Percentiles rank a stretch among this genome's conserved stretches.
phyloP scores from a whole-genome alignment of 2,329 filamentous ascomycete genomes.

The Aspergillus ibericus region DNA sequence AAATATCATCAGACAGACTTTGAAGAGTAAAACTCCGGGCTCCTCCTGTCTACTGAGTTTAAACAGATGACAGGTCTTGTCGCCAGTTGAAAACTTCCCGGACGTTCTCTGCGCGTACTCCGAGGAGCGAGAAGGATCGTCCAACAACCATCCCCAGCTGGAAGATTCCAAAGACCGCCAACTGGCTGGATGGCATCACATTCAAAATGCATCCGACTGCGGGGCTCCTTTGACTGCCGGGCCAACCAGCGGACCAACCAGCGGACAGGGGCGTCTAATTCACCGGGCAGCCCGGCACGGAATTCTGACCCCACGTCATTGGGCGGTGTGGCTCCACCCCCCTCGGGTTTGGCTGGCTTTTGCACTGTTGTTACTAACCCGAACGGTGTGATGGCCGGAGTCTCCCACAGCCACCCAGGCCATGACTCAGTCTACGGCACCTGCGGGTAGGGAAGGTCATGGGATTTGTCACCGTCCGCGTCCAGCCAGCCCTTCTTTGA shows the following conservation, averaged over 20 bases:
- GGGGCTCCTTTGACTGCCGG: not conserved
- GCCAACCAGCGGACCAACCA: not conserved
- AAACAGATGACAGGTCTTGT: not conserved
- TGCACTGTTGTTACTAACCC: not conserved
- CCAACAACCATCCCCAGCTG: not conserved
- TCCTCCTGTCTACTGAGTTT: not conserved
- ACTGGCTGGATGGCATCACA: not conserved
- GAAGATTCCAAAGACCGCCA: not conserved
- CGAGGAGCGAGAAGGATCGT: not conserved
- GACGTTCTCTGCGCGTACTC: not conserved
- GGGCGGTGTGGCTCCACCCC: conserved; percentile 2
- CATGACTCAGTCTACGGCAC: not conserved
- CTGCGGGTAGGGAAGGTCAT: conserved; percentile 3
- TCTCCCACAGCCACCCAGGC: conserved; percentile 3
- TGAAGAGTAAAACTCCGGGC: not conserved
- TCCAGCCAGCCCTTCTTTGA: not conserved
- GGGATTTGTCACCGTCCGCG: not conserved
- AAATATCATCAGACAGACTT: not conserved
- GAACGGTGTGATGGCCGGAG: not conserved
- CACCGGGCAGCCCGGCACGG: not conserved
- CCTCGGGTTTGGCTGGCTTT: not conserved
- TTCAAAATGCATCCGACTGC: not conserved
- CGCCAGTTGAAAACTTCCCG: not conserved
- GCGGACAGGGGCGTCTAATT: not conserved
- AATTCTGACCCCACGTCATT: not conserved